Evolutionary conservation across 371 early-diverging fungal genomes (phyloP).

Genomic region (Lichtheimia corymbifera): DNA sequence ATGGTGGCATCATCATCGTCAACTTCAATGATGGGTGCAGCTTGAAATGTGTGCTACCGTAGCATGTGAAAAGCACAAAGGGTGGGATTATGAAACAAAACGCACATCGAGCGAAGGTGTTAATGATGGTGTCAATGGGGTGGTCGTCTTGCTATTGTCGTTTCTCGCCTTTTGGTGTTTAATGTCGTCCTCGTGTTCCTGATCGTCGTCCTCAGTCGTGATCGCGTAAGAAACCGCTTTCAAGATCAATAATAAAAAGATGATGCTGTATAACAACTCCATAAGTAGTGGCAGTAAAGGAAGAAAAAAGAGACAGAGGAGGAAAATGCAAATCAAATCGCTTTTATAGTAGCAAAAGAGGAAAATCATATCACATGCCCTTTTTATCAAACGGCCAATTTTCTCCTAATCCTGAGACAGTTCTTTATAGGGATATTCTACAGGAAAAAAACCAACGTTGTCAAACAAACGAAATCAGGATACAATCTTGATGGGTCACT

Average conservation of each 20-base stretch:
- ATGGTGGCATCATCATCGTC: too few relatives aligned
- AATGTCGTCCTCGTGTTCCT: background rate
- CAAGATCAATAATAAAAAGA: background rate
- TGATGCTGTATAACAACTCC: background rate
- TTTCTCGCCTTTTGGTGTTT: too few relatives aligned
- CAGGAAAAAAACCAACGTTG: background rate
- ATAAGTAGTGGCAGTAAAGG: background rate
- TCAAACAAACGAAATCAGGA: background rate
- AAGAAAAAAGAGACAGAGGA: background rate
- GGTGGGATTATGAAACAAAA: too few relatives aligned
- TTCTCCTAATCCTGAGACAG: background rate
- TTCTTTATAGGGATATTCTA: constrained; percentile 2
- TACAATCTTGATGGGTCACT: background rate
- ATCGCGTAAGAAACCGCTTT: background rate
- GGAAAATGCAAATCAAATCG: background rate
- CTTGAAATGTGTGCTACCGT: too few relatives aligned
- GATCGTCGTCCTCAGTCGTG: background rate
- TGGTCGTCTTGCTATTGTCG: too few relatives aligned
- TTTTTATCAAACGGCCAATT: background rate
- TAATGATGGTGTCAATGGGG: too few relatives aligned
- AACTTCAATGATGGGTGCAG: too few relatives aligned
- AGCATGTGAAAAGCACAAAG: too few relatives aligned
- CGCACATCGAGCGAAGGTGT: too few relatives aligned
- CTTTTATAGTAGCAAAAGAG: constrained; percentile 3
- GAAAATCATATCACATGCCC: background rate